Base-by-base conservation (phyloP, 345 rosid genomes). In the Nephelium lappaceum region DNA sequence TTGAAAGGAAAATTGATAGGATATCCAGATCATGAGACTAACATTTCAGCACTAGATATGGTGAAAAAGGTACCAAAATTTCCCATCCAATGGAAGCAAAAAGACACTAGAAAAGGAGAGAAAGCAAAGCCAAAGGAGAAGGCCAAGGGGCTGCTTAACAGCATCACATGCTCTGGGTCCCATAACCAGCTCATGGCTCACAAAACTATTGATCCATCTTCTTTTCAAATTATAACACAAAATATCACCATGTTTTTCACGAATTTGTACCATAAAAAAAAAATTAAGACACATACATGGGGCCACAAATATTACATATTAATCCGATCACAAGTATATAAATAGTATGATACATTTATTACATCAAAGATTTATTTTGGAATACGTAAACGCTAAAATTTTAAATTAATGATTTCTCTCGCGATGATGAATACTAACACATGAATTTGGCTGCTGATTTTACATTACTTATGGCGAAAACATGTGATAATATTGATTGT, bases 161-260 rank as follows among this genome's bases (percentile, higher is more conserved):
- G 79, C 74, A 79, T 74, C 89, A 79, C 86, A 60, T 81, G 84
- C 72, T 23, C 69, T 38, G 77, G 86, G 80, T 18, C 85, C 87
- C 84, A 43, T 39, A 5, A 70, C 60, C 78, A 72, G 73, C 78
- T 76, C 47, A 45, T 45, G 79, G 80, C 77, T 72, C 63, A 42
- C 70, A 64, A 67, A 49, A 43, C 45, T 51, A 18, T n/a, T 31
- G 69, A 61, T 77, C 75, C 63, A 23, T 27, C 10, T 60, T 63
- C 5, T 45, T 45, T 5, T 11, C 10, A 7, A 7, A 7, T 45
- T 55, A 12, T 2, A 41, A 36, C 63, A 57, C 42, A 74, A 71
- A 77, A 57, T 21, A 73, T 81, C 62, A 60, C 23, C 12, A 14
- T 31, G 16, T 51, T 51, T 51, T 51, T 51, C 57, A 45, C 12